Conservation (phyloP, 768 basidiomycete species). For the Phylloporus rhodoxanthus region DNA sequence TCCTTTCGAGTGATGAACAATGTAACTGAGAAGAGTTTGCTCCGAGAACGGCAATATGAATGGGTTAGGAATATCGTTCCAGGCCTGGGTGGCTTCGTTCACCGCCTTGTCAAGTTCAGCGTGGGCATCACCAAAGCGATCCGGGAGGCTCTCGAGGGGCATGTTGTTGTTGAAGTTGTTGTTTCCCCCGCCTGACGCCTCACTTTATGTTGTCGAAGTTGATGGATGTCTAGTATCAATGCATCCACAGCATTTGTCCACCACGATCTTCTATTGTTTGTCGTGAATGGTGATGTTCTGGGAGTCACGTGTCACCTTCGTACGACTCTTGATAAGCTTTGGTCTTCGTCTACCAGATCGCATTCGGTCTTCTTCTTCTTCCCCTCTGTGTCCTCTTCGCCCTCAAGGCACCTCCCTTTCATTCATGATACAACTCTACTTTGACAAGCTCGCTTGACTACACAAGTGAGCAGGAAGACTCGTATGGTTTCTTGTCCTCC, state of each 20-base stretch:
- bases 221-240: background rate
- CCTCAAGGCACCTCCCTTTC: slow-evolving; percentile 63
- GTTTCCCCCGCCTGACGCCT: background rate
- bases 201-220: background rate
- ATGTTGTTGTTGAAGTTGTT: background rate
- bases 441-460: slow-evolving; percentile 68
- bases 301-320: slow-evolving; percentile 19
- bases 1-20: too few relatives aligned
- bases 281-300: too few relatives aligned
- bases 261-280: too few relatives aligned
- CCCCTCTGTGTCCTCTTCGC: slow-evolving; percentile 67
- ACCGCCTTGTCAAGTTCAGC: too few relatives aligned
- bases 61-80: too few relatives aligned
- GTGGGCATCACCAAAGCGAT: too few relatives aligned
- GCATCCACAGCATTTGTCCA: too few relatives aligned
- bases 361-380: slow-evolving; percentile 66
- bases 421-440: slow-evolving; percentile 56
- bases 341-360: slow-evolving; percentile 67
- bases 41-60: too few relatives aligned
- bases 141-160: background rate
- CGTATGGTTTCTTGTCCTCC: slow-evolving; percentile 55
- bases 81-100: too few relatives aligned
- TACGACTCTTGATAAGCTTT: slow-evolving; percentile 48
- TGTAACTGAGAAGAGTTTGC: too few relatives aligned
- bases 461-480: slow-evolving; percentile 70